Percentiles rank a stretch among this genome's conserved stretches.
Evolutionary conservation across 2,329 filamentous ascomycete species (phyloP).

Genomic region (Clarireedia monteithiana): DNA sequence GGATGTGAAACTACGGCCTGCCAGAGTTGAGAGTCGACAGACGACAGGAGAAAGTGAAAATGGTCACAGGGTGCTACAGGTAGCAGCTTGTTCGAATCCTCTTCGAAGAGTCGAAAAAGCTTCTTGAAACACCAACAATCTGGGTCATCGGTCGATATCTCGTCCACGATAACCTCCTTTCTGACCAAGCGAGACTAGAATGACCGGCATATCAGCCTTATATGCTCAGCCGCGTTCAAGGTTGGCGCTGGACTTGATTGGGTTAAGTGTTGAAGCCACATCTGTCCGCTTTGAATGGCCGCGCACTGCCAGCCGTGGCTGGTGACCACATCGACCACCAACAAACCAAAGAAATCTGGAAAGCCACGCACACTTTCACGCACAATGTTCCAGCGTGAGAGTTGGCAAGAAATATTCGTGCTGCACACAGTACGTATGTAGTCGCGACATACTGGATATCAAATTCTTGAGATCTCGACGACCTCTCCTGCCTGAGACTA

Average conservation of each 20-base stretch:
- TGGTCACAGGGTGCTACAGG: not conserved
- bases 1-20: not conserved
- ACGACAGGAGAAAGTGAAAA: not conserved
- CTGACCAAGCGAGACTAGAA: not conserved
- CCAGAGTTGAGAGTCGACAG: not conserved
- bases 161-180: not conserved
- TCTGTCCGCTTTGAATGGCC: no score
- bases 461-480: not conserved
- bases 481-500: not conserved
- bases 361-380: no score
- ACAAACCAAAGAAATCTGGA: no score
- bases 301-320: no score
- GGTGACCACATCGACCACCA: no score
- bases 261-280: not conserved
- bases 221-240: not conserved
- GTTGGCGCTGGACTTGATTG: not conserved
- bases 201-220: not conserved
- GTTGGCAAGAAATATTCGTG: not conserved
- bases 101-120: not conserved
- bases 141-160: not conserved
- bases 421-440: not conserved
- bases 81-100: not conserved
- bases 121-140: slow-evolving; percentile 5
- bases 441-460: not conserved
- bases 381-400: no score